Percentiles rank a stretch among this genome's conserved stretches.
Evolutionary conservation across 1,139 yeast genomes (phyloP).

Genomic region (Hyphopichia wangnamkhiaoensis): DNA sequence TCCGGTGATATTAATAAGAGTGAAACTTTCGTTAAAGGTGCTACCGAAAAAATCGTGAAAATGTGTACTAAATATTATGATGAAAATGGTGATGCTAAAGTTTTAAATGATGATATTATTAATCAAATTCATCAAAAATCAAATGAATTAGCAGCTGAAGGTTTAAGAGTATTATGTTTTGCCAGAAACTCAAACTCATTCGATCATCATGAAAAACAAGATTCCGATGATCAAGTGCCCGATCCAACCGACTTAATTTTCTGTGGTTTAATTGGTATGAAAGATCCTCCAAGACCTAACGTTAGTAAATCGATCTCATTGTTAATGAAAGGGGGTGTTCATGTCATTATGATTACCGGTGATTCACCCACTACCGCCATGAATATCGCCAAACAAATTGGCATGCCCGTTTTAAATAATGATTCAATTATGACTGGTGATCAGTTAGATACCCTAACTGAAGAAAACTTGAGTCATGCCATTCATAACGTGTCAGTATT

Average conservation of each 20-base stretch:
- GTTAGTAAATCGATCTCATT: conserved; percentile 72
- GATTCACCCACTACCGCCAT: conserved; percentile 93
- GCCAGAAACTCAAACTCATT: conserved; percentile 52
- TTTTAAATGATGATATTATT: conserved; percentile 52
- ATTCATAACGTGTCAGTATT: conserved; percentile 85
- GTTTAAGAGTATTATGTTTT: conserved; percentile 82
- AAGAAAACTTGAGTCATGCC: conserved; percentile 67
- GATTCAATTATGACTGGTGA: conserved; percentile 82
- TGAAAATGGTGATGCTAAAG: conserved; percentile 54
- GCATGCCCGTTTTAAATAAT: conserved; percentile 74
- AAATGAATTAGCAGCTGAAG: conserved; percentile 70
- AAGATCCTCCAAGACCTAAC: conserved; percentile 92
- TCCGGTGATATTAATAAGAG: conserved; percentile 55
- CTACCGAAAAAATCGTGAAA: conserved; percentile 71
- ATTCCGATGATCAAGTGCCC: conserved; percentile 25
- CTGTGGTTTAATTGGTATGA: conserved; percentile 89
- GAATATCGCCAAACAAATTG: conserved; percentile 87
- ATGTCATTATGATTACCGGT: conserved; percentile 96
- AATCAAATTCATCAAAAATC: conserved; percentile 55
- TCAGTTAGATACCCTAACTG: conserved; percentile 69
- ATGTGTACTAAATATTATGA: conserved; percentile 62
- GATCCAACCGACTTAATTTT: conserved; percentile 64
- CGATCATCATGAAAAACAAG: conserved; percentile 27
- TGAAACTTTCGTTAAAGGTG: conserved; percentile 83
- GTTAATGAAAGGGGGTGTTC: conserved; percentile 88